Conservation (phyloP, 2,329 filamentous ascomycete species). For the Alternaria arborescens region DNA sequence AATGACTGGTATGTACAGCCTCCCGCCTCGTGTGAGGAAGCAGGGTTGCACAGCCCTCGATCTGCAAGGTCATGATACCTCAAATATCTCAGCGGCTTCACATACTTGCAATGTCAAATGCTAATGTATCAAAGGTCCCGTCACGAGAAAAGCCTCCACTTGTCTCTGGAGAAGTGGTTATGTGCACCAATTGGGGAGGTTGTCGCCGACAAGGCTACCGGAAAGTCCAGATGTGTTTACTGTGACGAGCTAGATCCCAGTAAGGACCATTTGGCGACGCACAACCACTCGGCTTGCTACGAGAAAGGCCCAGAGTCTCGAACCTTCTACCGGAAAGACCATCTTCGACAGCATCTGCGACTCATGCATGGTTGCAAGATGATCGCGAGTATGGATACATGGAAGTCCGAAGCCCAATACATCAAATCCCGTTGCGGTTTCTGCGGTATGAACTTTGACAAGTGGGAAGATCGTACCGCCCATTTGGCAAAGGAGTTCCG, state of each 20-base stretch:
- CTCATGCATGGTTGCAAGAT: constrained; percentile 70
- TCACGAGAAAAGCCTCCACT: constrained; percentile 52
- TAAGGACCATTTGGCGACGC: constrained; percentile 64
- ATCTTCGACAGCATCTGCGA: constrained; percentile 68
- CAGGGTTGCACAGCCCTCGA: no score
- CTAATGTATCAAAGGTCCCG: constrained; percentile 46
- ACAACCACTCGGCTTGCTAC: constrained; percentile 70
- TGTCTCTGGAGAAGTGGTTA: constrained; percentile 56
- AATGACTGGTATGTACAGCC: constrained; percentile 47
- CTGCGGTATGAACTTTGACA: constrained; percentile 57
- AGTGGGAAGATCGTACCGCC: constrained; percentile 62
- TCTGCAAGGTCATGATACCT: no score
- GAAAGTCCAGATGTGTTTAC: constrained; percentile 66
- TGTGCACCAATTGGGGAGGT: constrained; percentile 67
- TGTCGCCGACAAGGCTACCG: constrained; percentile 65
- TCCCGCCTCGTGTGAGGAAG: no score
- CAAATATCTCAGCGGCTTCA: background rate
- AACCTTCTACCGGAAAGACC: constrained; percentile 70
- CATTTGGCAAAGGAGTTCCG: constrained; percentile 66
- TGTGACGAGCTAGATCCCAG: constrained; percentile 64
- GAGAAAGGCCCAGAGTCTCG: constrained; percentile 71
- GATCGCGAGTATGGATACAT: constrained; percentile 70
- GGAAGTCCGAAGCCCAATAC: constrained; percentile 64
- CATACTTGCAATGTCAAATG: no score
- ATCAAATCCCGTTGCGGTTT: constrained; percentile 66